Base-by-base conservation (phyloP, 2,329 filamentous ascomycete species). In the Cucurbitaria berberidis region DNA sequence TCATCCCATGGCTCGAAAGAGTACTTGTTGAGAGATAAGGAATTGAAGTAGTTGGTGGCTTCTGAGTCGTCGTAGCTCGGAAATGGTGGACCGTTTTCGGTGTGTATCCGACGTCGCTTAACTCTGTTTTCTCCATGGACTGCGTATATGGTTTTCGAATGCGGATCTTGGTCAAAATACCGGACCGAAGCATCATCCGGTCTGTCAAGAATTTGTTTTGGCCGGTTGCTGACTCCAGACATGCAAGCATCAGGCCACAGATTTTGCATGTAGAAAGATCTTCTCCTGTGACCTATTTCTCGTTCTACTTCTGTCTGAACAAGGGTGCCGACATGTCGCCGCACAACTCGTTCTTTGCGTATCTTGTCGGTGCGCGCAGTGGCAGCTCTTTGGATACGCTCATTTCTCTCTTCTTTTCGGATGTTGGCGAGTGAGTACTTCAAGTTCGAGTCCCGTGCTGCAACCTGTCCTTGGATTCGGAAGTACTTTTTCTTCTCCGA, bases 401-500 rank as follows among this genome's bases (percentile, higher is more conserved):
- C 63, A 67, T 67, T 69, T 32, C 54, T 62, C 53, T 57, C 72
- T 64, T 59, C 65, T 45, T 66, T 78, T 63, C 64, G 62, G 8
- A 81, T 69, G 42, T 78, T 79, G 10, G 74, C 65, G 13, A 66
- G 60, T 0, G 77, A 74, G 60, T 82, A 79, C 51, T 77, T 78
- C 58, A 36, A 60, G 43, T 54, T 55, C 3, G 50, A 74, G 62
- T 30, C 73, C 67, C 44, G 66, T 46, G 68, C 76, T 13, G 60
- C 57, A 7, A 43, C 72, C 24, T 76, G 68, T 15, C 72, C 68
- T 46, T 76, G 72, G 19, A 82, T 77, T 32, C 74, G 75, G 72
- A 82, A 82, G 63, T 82, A 82, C 53, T 81, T 82, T 44, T 74
- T 71, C 66, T 79, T 81, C 34, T 78, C 77, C 29, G 66, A 58